Evolutionary conservation across 2,329 filamentous ascomycete species (phyloP), one percentile per base, ranked within the genome.

Genomic region (Sclerotinia minor): DNA sequence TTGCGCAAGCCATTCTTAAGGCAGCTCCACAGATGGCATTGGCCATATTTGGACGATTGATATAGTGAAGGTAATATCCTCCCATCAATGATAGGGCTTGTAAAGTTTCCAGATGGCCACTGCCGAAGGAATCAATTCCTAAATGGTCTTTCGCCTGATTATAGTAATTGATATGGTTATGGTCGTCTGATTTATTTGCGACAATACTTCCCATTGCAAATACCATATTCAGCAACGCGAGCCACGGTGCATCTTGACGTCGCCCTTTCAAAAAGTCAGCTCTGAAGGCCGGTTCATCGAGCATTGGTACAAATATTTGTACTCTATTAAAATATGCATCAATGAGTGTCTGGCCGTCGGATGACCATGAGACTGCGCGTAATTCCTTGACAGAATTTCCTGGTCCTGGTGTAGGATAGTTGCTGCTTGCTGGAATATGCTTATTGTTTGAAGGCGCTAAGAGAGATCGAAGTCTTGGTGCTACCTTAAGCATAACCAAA

Each of bases 61-160:
- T 86, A 74, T 92, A 92, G 77, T 92, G 90, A 67, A 92, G 84
- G 76, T 93, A 93, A 79, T 88, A 91, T 38, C 90, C 90, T 52
- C 89, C 89, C 73, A 92, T 87, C 35, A 93, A 82, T 3, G 87
- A 86, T 21, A 92, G 78, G 1, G 90, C 87, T 75, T 93, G 90
- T 3, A 92, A 83, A 0, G 86, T 89, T 76, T 92, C 89, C n/a
- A 92, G 80, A 72, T 89, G 87, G 55, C 88, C 88, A 72, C 87
- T 89, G 3, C 88, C 89, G 65, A 92, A 85, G 3, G 86, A 85
- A 70, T 90, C 89, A 69, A 92, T 81, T 9, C 83, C 84, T 13
- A 92, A 79, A 73, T 91, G 84, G 67, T 87, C 84, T 79, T 89
- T 89, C 24, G 89, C 87, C 38, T 86, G 83, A 71, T 84, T 85